Percentiles rank a stretch among this genome's conserved stretches.
These are phyloP conservation scores for Dentipellis fragilis DNA, from an alignment of 768 basidiomycete species.

Conservation along the genomic window DNA sequence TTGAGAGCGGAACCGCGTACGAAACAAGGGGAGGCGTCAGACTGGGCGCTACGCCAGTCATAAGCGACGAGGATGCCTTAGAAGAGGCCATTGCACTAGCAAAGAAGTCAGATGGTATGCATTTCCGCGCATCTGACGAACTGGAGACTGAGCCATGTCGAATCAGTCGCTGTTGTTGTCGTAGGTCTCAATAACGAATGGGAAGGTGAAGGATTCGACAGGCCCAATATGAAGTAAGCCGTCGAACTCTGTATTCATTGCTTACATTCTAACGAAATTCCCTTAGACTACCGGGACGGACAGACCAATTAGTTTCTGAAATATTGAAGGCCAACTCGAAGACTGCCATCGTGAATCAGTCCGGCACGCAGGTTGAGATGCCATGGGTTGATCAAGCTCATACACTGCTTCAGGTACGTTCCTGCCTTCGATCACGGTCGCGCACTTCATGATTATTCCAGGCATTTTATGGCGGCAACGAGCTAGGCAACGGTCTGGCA, in stretches of 20 bases:
- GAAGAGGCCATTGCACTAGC: too few relatives aligned
- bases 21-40: too few relatives aligned
- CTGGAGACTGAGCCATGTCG: too few relatives aligned
- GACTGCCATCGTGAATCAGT: slow-evolving; percentile 48
- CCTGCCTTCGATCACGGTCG: slow-evolving; percentile 1
- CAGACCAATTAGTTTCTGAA: slow-evolving; percentile 37
- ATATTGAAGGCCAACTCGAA: slow-evolving; percentile 42
- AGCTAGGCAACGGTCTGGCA: slow-evolving; percentile 39
- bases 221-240: too few relatives aligned
- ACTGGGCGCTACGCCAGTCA: too few relatives aligned
- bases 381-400: slow-evolving; percentile 37
- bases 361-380: slow-evolving; percentile 45
- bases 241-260: slow-evolving; percentile 14
- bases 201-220: too few relatives aligned
- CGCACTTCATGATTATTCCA: slow-evolving; percentile 10
- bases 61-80: too few relatives aligned
- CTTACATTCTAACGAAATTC: neutral
- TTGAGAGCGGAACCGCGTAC: too few relatives aligned
- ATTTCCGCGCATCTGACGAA: too few relatives aligned
- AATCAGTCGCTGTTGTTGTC: too few relatives aligned
- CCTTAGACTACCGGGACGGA: slow-evolving; percentile 36
- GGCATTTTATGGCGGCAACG: slow-evolving; percentile 40
- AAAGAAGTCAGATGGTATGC: too few relatives aligned
- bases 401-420: slow-evolving; percentile 29
- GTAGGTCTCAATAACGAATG: too few relatives aligned